phyloP scores from a whole-genome alignment of 139 green algal species.

The Chlorella sorokiniana region DNA sequence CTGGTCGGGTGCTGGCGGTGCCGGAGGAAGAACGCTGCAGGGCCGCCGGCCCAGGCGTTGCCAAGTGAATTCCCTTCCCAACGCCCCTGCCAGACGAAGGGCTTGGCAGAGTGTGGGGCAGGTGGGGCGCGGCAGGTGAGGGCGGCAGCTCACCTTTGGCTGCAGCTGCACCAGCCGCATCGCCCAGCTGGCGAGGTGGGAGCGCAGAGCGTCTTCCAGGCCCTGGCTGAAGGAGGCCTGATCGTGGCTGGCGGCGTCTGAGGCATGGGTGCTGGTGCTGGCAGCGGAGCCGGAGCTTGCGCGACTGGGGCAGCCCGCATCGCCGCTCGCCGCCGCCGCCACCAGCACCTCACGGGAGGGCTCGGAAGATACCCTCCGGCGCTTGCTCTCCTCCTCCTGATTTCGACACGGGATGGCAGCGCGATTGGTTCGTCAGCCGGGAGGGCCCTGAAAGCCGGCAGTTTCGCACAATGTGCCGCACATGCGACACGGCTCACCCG shows the following conservation, averaged over 20 bases:
- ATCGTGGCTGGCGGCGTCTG: neutral
- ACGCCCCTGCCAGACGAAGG: too few relatives aligned
- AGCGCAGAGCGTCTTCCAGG: conserved; percentile 16
- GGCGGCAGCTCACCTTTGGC: conserved; percentile 42
- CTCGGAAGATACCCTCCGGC: neutral
- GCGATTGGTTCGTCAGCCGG: neutral
- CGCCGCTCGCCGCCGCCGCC: neutral
- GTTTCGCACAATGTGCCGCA: neutral
- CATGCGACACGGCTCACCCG: neutral
- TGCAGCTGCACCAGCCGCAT: conserved; percentile 39
- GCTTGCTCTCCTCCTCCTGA: conserved; percentile 22
- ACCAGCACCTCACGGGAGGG: neutral
- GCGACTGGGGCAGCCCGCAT: neutral
- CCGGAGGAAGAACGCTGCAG: too few relatives aligned
- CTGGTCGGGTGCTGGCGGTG: neutral
- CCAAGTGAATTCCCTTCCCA: too few relatives aligned
- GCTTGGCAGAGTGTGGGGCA: too few relatives aligned
- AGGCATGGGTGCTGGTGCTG: conserved; percentile 2
- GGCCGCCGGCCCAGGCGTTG: too few relatives aligned
- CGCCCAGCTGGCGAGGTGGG: conserved; percentile 16
- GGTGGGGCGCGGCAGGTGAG: too few relatives aligned
- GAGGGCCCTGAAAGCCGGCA: neutral
- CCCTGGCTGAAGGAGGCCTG: neutral
- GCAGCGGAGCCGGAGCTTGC: neutral
- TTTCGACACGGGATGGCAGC: neutral